A percentile compares a stretch with the other conserved stretches of the same genome.
Conservation (phyloP, 192 early-diverging fungal genomes). For the Rhizophagus sp. region DNA sequence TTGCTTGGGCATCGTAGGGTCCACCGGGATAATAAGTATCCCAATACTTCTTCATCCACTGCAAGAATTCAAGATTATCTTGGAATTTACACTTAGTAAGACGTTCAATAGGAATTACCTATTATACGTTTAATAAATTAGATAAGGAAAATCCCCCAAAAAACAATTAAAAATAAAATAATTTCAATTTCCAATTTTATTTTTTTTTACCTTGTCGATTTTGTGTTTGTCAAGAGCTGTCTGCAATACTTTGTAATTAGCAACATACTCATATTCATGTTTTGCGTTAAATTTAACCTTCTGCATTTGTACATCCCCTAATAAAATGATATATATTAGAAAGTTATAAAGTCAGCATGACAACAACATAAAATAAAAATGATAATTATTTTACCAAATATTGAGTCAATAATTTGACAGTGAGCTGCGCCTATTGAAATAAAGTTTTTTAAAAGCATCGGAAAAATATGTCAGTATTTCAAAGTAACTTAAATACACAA, state of each 20-base stretch:
- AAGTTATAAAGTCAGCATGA: not conserved
- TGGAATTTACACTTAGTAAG: conserved; percentile 96
- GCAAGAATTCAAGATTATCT: conserved; percentile 98
- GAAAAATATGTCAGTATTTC: not conserved
- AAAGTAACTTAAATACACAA: not conserved
- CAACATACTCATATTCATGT: conserved; percentile 95
- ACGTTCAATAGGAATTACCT: conserved; percentile 85
- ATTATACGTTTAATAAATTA: not conserved
- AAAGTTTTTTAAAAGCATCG: not conserved
- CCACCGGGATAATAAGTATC: conserved; percentile 85
- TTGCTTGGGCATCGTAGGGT: conserved; percentile 76
- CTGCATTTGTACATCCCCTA: conserved; percentile 75
- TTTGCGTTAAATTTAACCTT: conserved; percentile 95
- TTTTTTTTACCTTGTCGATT: conserved; percentile 76
- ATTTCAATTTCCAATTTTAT: conserved; percentile 16
- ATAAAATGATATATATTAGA: conserved; percentile 27
- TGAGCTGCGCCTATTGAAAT: conserved; percentile 59
- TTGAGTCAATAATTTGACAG: conserved; percentile 71
- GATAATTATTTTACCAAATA: conserved; percentile 51
- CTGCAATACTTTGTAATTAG: conserved; percentile 96
- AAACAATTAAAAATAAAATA: conserved; percentile 11
- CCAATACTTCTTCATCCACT: conserved; percentile 95
- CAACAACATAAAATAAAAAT: not conserved
- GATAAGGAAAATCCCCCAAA: not conserved
- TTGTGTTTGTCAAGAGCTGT: conserved; percentile 84